These are phyloP conservation scores for Nannizziopsis barbatae DNA, from an alignment of 2,329 filamentous ascomycete species.

Conservation along the genomic window DNA sequence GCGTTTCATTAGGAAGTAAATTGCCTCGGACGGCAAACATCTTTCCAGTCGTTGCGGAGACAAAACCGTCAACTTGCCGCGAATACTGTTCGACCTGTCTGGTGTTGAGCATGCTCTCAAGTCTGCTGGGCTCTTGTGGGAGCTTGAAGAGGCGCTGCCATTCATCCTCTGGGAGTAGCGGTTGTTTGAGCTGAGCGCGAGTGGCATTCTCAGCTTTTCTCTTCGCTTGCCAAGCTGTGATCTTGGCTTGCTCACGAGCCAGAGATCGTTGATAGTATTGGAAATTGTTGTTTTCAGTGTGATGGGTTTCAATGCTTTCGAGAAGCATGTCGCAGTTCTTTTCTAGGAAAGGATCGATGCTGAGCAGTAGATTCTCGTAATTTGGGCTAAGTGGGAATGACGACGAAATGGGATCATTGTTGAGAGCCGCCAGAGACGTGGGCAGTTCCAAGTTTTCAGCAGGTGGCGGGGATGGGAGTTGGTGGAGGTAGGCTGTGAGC, in stretches of 20 bases:
- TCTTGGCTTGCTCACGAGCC: constrained; percentile 89
- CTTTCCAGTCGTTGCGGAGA: constrained; percentile 81
- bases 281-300: constrained; percentile 98
- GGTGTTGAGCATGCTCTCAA: constrained; percentile 90
- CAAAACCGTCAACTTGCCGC: constrained; percentile 92
- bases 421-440: constrained; percentile 65
- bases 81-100: constrained; percentile 97
- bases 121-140: constrained; percentile 79
- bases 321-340: constrained; percentile 95
- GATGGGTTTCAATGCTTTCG: constrained; percentile 93
- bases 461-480: constrained; percentile 60
- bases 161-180: constrained; percentile 85
- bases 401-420: constrained; percentile 49
- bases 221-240: constrained; percentile 92
- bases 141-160: constrained; percentile 98
- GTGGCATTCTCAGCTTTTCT: constrained; percentile 90
- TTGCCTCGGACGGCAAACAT: constrained; percentile 89
- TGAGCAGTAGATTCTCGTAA: constrained; percentile 78
- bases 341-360: constrained; percentile 94
- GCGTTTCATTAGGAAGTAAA: constrained; percentile 46
- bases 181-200: constrained; percentile 74
- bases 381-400: constrained; percentile 67
- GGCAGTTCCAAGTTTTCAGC: constrained; percentile 63
- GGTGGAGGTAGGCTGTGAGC: constrained; percentile 87
- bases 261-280: constrained; percentile 94